Conservation (phyloP, 805 yeast genomes). For the Teunomyces pallodes region DNA sequence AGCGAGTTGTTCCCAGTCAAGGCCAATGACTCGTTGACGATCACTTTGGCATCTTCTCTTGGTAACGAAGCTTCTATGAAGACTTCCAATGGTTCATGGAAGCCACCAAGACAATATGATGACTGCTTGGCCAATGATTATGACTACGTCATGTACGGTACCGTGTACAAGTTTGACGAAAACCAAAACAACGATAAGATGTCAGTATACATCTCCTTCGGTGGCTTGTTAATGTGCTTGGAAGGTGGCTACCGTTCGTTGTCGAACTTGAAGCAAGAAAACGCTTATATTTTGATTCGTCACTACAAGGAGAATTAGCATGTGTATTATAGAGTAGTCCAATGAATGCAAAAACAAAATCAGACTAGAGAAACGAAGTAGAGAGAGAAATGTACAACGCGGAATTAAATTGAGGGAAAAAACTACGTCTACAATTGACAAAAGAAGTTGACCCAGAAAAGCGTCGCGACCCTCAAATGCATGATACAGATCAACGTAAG, state of each 20-base stretch:
- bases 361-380: background rate
- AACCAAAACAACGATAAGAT: slow-evolving; percentile 61
- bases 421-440: background rate
- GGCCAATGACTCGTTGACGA: slow-evolving; percentile 72
- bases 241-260: slow-evolving; percentile 94
- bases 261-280: slow-evolving; percentile 88
- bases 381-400: background rate
- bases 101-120: slow-evolving; percentile 82
- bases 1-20: slow-evolving; percentile 87
- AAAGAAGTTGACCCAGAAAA: background rate
- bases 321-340: slow-evolving; percentile 1
- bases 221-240: slow-evolving; percentile 88
- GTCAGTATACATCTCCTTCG: slow-evolving; percentile 91
- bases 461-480: slow-evolving; percentile 8
- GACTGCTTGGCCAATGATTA: slow-evolving; percentile 91
- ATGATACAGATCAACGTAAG: slow-evolving; percentile 20
- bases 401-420: background rate
- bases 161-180: slow-evolving; percentile 95
- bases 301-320: slow-evolving; percentile 42
- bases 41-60: slow-evolving; percentile 80
- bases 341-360: background rate
- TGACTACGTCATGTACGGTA: slow-evolving; percentile 97
- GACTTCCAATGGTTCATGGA: slow-evolving; percentile 65
- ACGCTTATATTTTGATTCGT: slow-evolving; percentile 86
- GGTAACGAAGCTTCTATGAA: slow-evolving; percentile 45